Base-by-base conservation (phyloP, 2,329 filamentous ascomycete genomes). In the Emericellopsis cladophorae region DNA sequence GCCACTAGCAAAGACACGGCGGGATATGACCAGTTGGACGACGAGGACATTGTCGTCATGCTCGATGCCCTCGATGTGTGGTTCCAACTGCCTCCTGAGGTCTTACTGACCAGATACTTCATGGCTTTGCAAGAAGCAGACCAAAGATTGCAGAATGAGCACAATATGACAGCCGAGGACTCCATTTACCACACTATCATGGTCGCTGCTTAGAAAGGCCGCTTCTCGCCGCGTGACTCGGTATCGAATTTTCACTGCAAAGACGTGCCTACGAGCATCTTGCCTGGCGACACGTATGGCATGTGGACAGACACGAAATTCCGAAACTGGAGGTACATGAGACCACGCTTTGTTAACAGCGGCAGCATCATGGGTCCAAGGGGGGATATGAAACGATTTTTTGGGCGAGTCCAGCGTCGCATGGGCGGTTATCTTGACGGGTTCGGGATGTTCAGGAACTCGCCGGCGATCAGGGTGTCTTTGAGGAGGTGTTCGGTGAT, bases 401-500 rank as follows among this genome's bases (percentile, higher is more conserved):
- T 55, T n/a, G 44, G 48, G 2, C 47, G 51, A 21, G 18, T 21
- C 4, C 18, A 21, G 18, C 18, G 18, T 21, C 18, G 18, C 18
- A 21, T 21, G 18, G 18, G 18, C 18, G 18, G 18, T 5, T 21
- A 21, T 21, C 18, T 21, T 21, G 18, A 21, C 18, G 18, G 18
- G 4, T 21, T 21, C 18, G 5, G 18, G 18, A 21, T 21, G 18
- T 3, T 21, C 18, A 21, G 18, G 38, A 48, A 6, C 44, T 58
- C 1, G 47, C 45, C 10, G 52, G 55, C n/a, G 56, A 59, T 26
- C 56, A 59, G 38, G 54, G 54, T 9, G 45, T 59, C 12, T 52
- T 56, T 21, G 54, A 49, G n/a, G 50, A 57, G 36, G 46, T 59
- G 0, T 54, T 56, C 36, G 54, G 53, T 3, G 54, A 56, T 49